phyloP scores from a whole-genome alignment of 2,329 filamentous ascomycete genomes.

The Bipolaris sorokiniana region DNA sequence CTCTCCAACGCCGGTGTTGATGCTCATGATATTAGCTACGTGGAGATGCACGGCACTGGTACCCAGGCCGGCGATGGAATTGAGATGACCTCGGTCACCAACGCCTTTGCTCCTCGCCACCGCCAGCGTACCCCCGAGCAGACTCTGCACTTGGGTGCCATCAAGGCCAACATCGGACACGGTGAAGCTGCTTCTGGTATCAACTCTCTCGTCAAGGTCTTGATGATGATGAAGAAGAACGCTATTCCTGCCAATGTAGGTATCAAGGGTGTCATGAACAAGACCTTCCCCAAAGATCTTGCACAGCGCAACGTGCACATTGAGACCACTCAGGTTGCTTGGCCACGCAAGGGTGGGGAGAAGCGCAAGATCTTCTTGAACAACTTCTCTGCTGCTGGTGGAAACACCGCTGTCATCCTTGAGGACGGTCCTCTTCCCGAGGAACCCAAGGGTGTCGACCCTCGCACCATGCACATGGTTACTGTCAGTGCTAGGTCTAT shows the following conservation, averaged over 20 bases:
- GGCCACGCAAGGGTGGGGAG: conserved; percentile 55
- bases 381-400: conserved; percentile 61
- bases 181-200: conserved; percentile 62
- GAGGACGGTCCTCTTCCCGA: conserved; percentile 57
- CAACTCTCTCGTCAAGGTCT: conserved; percentile 60
- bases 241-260: conserved; percentile 62
- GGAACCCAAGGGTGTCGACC: conserved; percentile 52
- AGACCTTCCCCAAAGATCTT: conserved; percentile 61
- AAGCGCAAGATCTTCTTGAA: conserved; percentile 60
- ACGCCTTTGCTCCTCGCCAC: conserved; percentile 64
- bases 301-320: conserved; percentile 61
- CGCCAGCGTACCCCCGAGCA: conserved; percentile 57
- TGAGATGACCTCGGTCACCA: conserved; percentile 79
- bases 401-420: conserved; percentile 60
- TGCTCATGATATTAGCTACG: conserved; percentile 77
- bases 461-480: conserved; percentile 55
- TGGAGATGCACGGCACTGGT: conserved; percentile 90
- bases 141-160: conserved; percentile 60
- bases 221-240: conserved; percentile 62
- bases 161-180: conserved; percentile 63
- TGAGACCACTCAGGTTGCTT: conserved; percentile 53
- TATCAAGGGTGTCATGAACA: conserved; percentile 63
- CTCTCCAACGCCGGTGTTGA: conserved; percentile 76
- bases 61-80: conserved; percentile 83
- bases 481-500: conserved; percentile 60